Conservation (phyloP, 2,329 filamentous ascomycete genomes). For the Diaporthe citriasiana region DNA sequence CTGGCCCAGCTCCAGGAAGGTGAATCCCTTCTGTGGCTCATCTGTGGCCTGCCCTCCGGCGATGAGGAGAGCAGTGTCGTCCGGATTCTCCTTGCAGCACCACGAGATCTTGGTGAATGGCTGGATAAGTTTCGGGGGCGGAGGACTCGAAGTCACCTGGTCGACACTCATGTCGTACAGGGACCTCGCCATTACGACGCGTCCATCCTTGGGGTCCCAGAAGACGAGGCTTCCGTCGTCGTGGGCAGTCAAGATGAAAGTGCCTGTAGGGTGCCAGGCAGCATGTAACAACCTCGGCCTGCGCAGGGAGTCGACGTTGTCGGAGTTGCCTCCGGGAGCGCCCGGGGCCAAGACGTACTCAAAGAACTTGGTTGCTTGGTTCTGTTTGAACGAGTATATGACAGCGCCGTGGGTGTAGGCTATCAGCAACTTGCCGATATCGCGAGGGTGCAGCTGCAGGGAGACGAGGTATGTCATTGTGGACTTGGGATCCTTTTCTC, state of each 20-base stretch:
- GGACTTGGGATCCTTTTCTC: slow-evolving; percentile 76
- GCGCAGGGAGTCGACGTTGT: slow-evolving; percentile 72
- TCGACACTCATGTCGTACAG: slow-evolving; percentile 82
- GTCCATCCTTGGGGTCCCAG: slow-evolving; percentile 93
- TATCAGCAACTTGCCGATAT: slow-evolving; percentile 91
- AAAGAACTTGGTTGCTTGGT: slow-evolving; percentile 82
- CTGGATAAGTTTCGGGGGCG: slow-evolving; percentile 73
- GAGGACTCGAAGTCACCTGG: slow-evolving; percentile 68
- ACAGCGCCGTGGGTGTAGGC: slow-evolving; percentile 92
- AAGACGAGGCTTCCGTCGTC: slow-evolving; percentile 94
- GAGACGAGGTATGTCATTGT: slow-evolving; percentile 76
- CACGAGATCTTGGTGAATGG: slow-evolving; percentile 86
- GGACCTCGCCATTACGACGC: slow-evolving; percentile 86
- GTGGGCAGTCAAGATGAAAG: slow-evolving; percentile 87
- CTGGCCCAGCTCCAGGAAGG: slow-evolving; percentile 88
- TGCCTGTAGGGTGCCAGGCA: slow-evolving; percentile 94
- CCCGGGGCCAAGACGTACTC: slow-evolving; percentile 86
- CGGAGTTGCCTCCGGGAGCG: slow-evolving; percentile 84
- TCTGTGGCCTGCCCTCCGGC: slow-evolving; percentile 83
- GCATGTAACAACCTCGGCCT: slow-evolving; percentile 85
- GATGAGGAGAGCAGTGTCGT: slow-evolving; percentile 90
- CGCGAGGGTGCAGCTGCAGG: slow-evolving; percentile 88
- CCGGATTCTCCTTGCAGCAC: slow-evolving; percentile 95
- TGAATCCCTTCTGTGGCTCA: slow-evolving; percentile 80
- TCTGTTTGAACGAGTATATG: slow-evolving; percentile 95